A percentile compares a stretch with the other conserved stretches of the same genome.
Conservation (phyloP, 2,329 filamentous ascomycete species). For the Fusarium paranaense region DNA sequence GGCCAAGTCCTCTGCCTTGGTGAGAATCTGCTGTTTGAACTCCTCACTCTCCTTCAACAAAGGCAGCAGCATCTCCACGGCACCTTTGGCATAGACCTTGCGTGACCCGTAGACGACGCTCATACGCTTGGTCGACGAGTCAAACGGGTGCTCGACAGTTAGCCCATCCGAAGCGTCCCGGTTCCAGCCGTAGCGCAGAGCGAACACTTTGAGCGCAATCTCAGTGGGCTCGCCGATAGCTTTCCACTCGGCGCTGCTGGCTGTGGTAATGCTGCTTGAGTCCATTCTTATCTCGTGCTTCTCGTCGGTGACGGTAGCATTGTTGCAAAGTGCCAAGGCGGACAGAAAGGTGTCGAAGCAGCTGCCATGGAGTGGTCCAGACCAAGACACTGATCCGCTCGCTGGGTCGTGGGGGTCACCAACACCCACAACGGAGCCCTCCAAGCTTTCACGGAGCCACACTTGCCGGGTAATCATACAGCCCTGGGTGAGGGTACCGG, state of each 20-base stretch:
- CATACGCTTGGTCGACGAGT: slow-evolving; percentile 81
- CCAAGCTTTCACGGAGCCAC: slow-evolving; percentile 69
- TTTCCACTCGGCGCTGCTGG: slow-evolving; percentile 62
- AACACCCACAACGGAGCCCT: slow-evolving; percentile 64
- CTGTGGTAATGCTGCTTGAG: slow-evolving; percentile 59
- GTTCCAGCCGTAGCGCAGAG: slow-evolving; percentile 73
- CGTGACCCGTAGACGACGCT: slow-evolving; percentile 70
- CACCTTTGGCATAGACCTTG: slow-evolving; percentile 69
- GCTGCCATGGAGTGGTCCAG: slow-evolving; percentile 53
- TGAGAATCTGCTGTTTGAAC: slow-evolving; percentile 58
- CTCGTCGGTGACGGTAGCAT: slow-evolving; percentile 61
- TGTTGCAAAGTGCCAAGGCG: slow-evolving; percentile 72
- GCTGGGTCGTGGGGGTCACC: slow-evolving; percentile 72
- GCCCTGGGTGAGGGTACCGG: slow-evolving; percentile 73
- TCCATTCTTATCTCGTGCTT: slow-evolving; percentile 61
- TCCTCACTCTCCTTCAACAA: slow-evolving; percentile 61
- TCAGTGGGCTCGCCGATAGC: slow-evolving; percentile 77
- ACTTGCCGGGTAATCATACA: slow-evolving; percentile 75
- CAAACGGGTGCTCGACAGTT: slow-evolving; percentile 77
- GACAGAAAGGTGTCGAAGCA: slow-evolving; percentile 61
- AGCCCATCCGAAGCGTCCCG: slow-evolving; percentile 58
- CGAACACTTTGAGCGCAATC: slow-evolving; percentile 79
- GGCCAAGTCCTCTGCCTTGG: slow-evolving; percentile 67
- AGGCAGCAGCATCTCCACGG: slow-evolving; percentile 67
- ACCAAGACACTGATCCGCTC: slow-evolving; percentile 63